phyloP scores from a whole-genome alignment of 805 yeast genomes.

The Candida nemodendra region DNA sequence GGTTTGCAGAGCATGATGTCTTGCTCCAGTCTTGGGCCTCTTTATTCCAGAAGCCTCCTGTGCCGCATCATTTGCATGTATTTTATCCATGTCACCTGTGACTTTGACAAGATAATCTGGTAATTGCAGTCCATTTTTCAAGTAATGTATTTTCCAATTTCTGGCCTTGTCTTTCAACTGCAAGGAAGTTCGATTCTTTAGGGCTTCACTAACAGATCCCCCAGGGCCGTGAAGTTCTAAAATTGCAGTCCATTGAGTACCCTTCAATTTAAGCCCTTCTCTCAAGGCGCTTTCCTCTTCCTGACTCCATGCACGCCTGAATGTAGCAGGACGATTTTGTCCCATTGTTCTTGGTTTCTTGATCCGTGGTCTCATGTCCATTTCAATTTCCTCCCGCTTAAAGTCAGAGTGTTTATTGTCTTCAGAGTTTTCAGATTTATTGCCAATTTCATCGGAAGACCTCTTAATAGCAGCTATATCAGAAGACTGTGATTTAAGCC shows the following conservation, averaged over 20 bases:
- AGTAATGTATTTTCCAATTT: slow-evolving; percentile 86
- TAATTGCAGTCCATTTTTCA: slow-evolving; percentile 70
- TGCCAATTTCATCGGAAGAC: slow-evolving; percentile 5
- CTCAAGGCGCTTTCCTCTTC: slow-evolving; percentile 85
- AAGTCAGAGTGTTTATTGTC: slow-evolving; percentile 3
- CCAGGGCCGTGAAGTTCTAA: slow-evolving; percentile 92
- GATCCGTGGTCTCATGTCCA: slow-evolving; percentile 12
- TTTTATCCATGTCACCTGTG: slow-evolving; percentile 72
- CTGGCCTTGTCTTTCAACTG: slow-evolving; percentile 96
- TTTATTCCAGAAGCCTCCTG: slow-evolving; percentile 11
- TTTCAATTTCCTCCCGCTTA: slow-evolving; percentile 4
- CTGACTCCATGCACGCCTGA: slow-evolving; percentile 78
- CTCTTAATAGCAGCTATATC: slow-evolving; percentile 9
- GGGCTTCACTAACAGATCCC: slow-evolving; percentile 76
- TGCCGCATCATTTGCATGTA: slow-evolving; percentile 8
- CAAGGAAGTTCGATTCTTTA: slow-evolving; percentile 85
- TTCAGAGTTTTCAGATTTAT: neutral
- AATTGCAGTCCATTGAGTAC: slow-evolving; percentile 94
- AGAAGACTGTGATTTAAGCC: slow-evolving; percentile 8
- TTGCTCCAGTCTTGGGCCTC: slow-evolving; percentile 24
- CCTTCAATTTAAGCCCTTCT: slow-evolving; percentile 76
- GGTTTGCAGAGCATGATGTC: slow-evolving; percentile 16
- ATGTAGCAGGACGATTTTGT: slow-evolving; percentile 30
- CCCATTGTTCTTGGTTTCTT: slow-evolving; percentile 15
- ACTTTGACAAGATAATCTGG: slow-evolving; percentile 81